Base-by-base conservation (phyloP, 2,329 filamentous ascomycete genomes). In the Anisogramma anomala region DNA sequence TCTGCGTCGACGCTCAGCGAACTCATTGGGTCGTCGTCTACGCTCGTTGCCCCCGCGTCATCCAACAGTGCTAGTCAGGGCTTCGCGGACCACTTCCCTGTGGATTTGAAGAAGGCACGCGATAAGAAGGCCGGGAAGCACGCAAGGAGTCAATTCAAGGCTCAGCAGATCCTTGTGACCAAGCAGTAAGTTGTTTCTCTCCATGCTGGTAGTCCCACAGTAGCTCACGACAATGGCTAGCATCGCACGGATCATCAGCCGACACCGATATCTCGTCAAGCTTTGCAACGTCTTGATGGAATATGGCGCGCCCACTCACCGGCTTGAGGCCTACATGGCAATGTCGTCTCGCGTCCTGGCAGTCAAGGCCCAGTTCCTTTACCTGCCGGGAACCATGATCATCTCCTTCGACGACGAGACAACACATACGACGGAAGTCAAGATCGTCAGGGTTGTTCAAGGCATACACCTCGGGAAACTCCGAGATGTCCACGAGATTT, bases 351-450 rank as follows among this genome's bases (percentile, higher is more conserved):
- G 84, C n/a, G 84, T 91, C 2, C 71, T 95, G 27, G 84, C 88
- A 58, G 88, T 94, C 13, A 83, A 94, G 49, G 82, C 82, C 5
- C 86, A 94, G 53, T 94, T 91, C 52, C 65, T 94, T 17, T 95
- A 94, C 56, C 76, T 94, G 22, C 87, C 88, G 0, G 84, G 84
- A 0, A 93, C 84, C 55, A 95, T 95, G 88, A 84, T 95, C 42
- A 82, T 94, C 55, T 89, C 85, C 4, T 94, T 95, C 54, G 87
- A 84, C 53, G 84, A 89, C 58, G 67, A 63, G 48, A 61, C 63
- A 0, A 84, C 82, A 0, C 82, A 87, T 53, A 87, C 83, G 0
- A 81, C 81, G n/a, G 82, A 86, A 55, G 82, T 87, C 47, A 84
- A 84, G 61, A 70, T 87, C 23, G 77, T 87, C 6, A 73, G 79